Evolutionary conservation across 768 basidiomycete genomes (phyloP).

Genomic region (Lactifluus pinguis): DNA sequence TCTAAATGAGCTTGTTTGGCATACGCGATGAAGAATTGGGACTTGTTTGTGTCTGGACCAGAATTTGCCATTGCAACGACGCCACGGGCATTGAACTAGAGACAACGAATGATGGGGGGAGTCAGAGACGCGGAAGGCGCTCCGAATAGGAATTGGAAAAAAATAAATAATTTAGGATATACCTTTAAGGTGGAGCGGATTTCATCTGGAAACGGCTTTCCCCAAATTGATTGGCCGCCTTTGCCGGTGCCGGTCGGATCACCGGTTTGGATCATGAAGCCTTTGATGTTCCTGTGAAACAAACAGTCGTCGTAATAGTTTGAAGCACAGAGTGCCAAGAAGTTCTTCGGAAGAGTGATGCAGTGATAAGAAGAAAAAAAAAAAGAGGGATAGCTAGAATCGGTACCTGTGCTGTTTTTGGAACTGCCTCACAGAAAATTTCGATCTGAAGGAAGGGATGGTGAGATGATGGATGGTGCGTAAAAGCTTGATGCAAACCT

Average conservation of each 20-base stretch:
- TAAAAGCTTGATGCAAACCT: conserved; percentile 39
- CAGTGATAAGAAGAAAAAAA: neutral
- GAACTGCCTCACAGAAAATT: conserved; percentile 94
- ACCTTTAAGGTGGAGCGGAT: conserved; percentile 92
- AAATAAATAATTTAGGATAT: conserved; percentile 4
- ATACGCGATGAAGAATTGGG: conserved; percentile 84
- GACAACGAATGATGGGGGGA: neutral
- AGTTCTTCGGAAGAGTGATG: conserved; percentile 54
- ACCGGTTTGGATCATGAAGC: conserved; percentile 93
- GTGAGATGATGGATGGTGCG: neutral
- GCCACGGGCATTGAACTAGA: conserved; percentile 88
- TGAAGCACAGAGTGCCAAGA: conserved; percentile 87
- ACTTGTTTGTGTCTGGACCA: conserved; percentile 90
- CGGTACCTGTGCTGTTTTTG: conserved; percentile 83
- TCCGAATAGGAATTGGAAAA: conserved; percentile 12
- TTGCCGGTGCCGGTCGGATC: conserved; percentile 89
- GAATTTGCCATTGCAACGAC: conserved; percentile 98
- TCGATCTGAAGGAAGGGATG: conserved; percentile 55
- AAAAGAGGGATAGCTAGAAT: conserved; percentile 1
- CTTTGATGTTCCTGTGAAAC: conserved; percentile 92
- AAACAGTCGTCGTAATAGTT: conserved; percentile 77
- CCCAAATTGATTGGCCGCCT: conserved; percentile 96
- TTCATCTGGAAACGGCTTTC: conserved; percentile 85
- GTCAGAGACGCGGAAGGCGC: neutral
- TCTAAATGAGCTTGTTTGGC: conserved; percentile 91